phyloP scores from a whole-genome alignment of 768 basidiomycete species.

The Tulasnella sp. region DNA sequence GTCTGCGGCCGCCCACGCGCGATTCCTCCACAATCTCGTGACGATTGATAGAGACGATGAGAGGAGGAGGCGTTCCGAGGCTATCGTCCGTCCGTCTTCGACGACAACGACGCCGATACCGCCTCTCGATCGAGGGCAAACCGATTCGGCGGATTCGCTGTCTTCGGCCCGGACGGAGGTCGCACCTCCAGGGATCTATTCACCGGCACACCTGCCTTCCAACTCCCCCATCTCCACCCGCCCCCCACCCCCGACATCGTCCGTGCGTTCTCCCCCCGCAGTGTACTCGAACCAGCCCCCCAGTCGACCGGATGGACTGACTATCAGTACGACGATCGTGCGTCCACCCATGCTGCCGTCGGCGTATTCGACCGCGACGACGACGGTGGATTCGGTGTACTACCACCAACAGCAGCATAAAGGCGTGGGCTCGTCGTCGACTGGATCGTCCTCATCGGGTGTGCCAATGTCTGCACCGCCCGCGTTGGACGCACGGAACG shows the following conservation, averaged over 20 bases:
- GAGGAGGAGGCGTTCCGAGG: not conserved
- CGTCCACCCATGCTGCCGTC: not conserved
- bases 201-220: not conserved
- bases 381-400: too few relatives aligned
- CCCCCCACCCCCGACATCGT: not conserved
- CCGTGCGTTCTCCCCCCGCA: not conserved
- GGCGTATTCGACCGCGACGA: not conserved
- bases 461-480: not conserved
- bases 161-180: not conserved
- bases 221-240: not conserved
- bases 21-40: slow-evolving; percentile 62
- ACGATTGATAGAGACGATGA: slow-evolving; percentile 35
- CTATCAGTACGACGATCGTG: not conserved
- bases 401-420: too few relatives aligned
- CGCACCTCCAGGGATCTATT: too few relatives aligned
- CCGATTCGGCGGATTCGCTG: not conserved
- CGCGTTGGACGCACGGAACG: not conserved
- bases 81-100: not conserved
- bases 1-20: slow-evolving; percentile 62
- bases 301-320: not conserved
- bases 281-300: not conserved
- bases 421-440: too few relatives aligned
- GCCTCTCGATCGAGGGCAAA: not conserved
- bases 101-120: not conserved
- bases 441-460: too few relatives aligned